Conservation (phyloP, 768 basidiomycete species). For the Mycena epipterygia region DNA sequence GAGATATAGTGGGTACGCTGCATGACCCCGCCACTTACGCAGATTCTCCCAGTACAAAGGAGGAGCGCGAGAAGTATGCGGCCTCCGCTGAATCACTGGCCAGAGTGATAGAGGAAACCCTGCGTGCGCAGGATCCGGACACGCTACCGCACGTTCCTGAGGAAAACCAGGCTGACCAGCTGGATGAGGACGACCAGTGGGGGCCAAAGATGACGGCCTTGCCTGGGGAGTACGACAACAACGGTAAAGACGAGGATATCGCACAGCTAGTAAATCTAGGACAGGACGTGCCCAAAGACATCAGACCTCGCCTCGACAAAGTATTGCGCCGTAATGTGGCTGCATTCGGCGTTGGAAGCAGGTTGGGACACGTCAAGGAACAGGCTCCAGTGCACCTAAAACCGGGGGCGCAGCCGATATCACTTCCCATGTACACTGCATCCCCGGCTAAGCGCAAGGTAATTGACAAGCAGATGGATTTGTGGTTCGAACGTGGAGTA, state of each 20-base stretch:
- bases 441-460: slow-evolving; percentile 41
- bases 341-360: slow-evolving; percentile 41
- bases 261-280: slow-evolving; percentile 33
- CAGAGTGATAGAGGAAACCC: too few species aligned
- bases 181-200: slow-evolving; percentile 27
- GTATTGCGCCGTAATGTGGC: slow-evolving; percentile 22
- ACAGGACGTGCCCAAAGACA: slow-evolving; percentile 28
- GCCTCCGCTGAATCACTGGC: slow-evolving; percentile 16
- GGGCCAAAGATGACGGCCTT: too few species aligned
- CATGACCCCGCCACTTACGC: slow-evolving; percentile 8
- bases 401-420: slow-evolving; percentile 33
- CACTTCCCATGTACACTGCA: slow-evolving; percentile 38
- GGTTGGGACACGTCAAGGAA: slow-evolving; percentile 37
- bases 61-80: not conserved
- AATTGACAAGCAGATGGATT: slow-evolving; percentile 46
- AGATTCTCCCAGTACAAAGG: not conserved
- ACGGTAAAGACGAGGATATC: too few species aligned
- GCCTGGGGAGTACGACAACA: too few species aligned
- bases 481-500: slow-evolving; percentile 45
- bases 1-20: slow-evolving; percentile 6
- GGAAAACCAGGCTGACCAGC: not conserved
- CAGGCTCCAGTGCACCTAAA: slow-evolving; percentile 26
- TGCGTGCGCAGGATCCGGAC: not conserved
- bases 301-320: slow-evolving; percentile 8
- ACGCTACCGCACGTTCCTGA: not conserved